Percentiles rank a stretch among this genome's conserved stretches.
phyloP scores from a whole-genome alignment of 2,329 filamentous ascomycete genomes.

The Grosmannia huntii region DNA sequence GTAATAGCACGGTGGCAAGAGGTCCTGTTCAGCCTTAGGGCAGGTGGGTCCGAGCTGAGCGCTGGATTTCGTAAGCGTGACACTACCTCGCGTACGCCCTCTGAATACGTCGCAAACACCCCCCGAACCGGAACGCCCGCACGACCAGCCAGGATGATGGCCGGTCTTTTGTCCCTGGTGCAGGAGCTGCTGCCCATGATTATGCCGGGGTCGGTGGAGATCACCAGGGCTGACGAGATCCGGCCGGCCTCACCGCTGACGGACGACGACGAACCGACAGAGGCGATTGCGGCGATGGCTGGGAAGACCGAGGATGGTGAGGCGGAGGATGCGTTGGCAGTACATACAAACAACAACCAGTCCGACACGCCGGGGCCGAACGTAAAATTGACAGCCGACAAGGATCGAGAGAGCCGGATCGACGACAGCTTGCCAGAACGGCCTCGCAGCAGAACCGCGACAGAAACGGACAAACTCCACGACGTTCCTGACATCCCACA shows the following conservation, averaged over 20 bases:
- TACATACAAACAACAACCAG: no score
- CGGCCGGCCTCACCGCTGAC: constrained; percentile 17
- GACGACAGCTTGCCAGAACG: not conserved
- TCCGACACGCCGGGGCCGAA: not conserved
- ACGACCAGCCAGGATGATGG: constrained; percentile 23
- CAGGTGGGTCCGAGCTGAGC: no score
- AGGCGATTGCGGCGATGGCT: not conserved
- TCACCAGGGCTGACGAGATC: constrained; percentile 36
- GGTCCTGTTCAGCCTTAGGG: not conserved
- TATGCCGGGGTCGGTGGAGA: constrained; percentile 42
- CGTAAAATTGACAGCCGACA: not conserved
- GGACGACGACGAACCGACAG: constrained; percentile 12
- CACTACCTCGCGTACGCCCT: not conserved
- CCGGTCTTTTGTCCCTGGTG: constrained; percentile 40
- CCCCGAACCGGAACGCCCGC: not conserved
- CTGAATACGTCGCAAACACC: not conserved
- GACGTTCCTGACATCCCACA: not conserved
- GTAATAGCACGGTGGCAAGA: not conserved
- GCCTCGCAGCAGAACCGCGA: not conserved
- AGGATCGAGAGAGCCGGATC: not conserved
- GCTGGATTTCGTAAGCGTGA: not conserved
- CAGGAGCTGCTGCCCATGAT: constrained; percentile 48
- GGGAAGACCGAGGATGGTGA: not conserved
- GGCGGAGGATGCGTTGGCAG: not conserved
- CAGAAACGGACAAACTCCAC: not conserved